Percentiles rank a stretch among this genome's conserved stretches.
Conservation (phyloP, 805 yeast species). For the Helenozyma baotianmanensis region DNA sequence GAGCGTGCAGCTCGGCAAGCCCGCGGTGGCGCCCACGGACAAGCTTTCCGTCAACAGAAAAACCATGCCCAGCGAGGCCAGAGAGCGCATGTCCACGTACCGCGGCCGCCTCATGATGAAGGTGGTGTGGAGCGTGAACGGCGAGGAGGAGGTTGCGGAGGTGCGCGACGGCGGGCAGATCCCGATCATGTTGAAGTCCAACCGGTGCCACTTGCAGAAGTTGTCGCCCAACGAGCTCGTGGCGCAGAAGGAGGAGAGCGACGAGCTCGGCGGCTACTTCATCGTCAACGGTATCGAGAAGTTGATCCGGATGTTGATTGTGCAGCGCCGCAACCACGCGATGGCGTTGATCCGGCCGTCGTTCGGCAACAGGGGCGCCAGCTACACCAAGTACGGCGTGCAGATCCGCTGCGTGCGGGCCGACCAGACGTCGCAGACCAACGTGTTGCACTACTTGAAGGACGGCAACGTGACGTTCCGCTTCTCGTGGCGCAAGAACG, state of each 20-base stretch:
- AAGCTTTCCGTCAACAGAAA: conserved; percentile 72
- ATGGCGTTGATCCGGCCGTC: conserved; percentile 97
- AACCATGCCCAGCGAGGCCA: conserved; percentile 73
- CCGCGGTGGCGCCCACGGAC: conserved; percentile 67
- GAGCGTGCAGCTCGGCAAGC: conserved; percentile 80
- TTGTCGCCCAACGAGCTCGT: conserved; percentile 82
- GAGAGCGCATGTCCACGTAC: conserved; percentile 86
- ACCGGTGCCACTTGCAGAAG: conserved; percentile 85
- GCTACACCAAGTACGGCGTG: conserved; percentile 85
- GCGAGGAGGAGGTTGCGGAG: conserved; percentile 75
- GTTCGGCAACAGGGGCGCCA: conserved; percentile 88
- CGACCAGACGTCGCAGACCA: conserved; percentile 96
- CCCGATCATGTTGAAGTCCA: conserved; percentile 87
- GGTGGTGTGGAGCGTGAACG: conserved; percentile 82
- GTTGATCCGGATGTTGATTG: conserved; percentile 93
- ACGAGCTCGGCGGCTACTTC: conserved; percentile 95
- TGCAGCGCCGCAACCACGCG: conserved; percentile 95
- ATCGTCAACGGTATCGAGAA: conserved; percentile 96
- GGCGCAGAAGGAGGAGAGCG: conserved; percentile 78
- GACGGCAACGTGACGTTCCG: conserved; percentile 97
- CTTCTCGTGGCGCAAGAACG: conserved; percentile 96
- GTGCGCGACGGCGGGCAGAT: conserved; percentile 86
- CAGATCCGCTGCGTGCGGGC: conserved; percentile 93
- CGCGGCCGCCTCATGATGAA: conserved; percentile 74
- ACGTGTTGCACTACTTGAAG: conserved; percentile 90